Percentiles rank a stretch among this genome's conserved stretches.
Evolutionary conservation across 352 stramenopile species (phyloP).

Genomic region (Phytophthora sp.): DNA sequence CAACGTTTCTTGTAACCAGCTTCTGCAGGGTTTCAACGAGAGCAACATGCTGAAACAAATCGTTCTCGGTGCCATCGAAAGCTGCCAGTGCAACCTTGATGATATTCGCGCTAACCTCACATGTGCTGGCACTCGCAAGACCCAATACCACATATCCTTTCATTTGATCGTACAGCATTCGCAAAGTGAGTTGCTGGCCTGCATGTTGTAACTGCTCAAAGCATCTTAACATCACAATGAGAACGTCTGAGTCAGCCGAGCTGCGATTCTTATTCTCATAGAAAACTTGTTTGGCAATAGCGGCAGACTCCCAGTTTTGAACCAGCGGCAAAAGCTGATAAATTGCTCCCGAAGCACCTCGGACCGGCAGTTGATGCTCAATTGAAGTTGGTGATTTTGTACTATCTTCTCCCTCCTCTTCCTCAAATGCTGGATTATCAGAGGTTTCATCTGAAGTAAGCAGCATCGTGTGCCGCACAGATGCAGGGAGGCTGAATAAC

Average conservation of each 20-base stretch:
- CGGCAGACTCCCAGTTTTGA: conserved; percentile 62
- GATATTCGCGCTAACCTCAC: conserved; percentile 41
- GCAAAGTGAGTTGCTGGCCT: conserved; percentile 21
- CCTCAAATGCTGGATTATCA: not conserved
- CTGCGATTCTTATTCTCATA: conserved; percentile 59
- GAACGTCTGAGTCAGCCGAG: conserved; percentile 38
- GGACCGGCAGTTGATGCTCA: conserved; percentile 50
- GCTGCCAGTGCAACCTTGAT: conserved; percentile 29
- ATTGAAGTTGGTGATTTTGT: conserved; percentile 2
- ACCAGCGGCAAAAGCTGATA: conserved; percentile 59
- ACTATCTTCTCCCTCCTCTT: not conserved
- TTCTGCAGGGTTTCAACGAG: conserved; percentile 46
- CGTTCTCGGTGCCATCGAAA: conserved; percentile 14
- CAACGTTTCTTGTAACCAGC: conserved; percentile 55
- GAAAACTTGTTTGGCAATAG: conserved; percentile 78
- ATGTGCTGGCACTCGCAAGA: conserved; percentile 43
- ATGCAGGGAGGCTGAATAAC: conserved; percentile 60
- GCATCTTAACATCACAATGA: conserved; percentile 63
- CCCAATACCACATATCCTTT: conserved; percentile 51
- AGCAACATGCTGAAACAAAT: conserved; percentile 42
- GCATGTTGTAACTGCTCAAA: conserved; percentile 49
- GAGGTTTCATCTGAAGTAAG: not conserved
- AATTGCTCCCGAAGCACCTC: conserved; percentile 52
- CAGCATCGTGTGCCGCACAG: conserved; percentile 51
- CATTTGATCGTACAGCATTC: conserved; percentile 67